Base-by-base conservation (phyloP, 192 early-diverging fungal species). In the Phycomyces nitens region DNA sequence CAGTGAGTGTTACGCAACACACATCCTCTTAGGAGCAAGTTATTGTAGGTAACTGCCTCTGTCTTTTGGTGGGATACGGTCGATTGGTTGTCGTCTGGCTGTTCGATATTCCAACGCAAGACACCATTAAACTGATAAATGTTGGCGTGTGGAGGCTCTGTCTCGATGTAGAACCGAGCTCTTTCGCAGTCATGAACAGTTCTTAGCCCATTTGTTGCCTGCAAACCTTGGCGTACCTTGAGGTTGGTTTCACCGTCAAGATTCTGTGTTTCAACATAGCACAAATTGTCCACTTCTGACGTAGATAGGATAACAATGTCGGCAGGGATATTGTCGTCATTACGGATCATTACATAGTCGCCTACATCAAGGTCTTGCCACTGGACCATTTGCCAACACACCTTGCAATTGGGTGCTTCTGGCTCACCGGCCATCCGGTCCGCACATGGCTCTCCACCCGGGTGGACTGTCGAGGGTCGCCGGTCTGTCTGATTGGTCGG, bases 221-320 rank as follows among this genome's bases (percentile, higher is more conserved):
- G 68, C 56, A 89, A 51, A 0, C 87, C 83, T 34, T 86, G 79
- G 54, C 92, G 86, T 29, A 93, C 85, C 74, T 99, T 99, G 26
- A 99, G 78, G 67, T 97, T 99, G 8, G 97, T 99, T 72, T 99
- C 97, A 62, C 97, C 97, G 61, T 99, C 97, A 53, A 99, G 80
- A 62, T 97, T 95, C 66, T 99, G 96, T 1, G 97, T 99, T 74
- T 99, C 97, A 16, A 96, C 84, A 72, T 91, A 97, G 61, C 93
- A 95, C 3, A 89, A 66, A 40, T 88, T 86, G 62, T 94, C 92
- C 11, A 84, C 80, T 60, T 94, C 97, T 27, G 88, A 91, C 12
- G 93, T 86, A 9, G 85, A 82, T 15, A 99, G 79, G 66, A 97
- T 83, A n/a, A 95, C 71, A 16, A 97, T 69, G 76, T 99, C 97